These are phyloP conservation scores for Oryza brachyantha DNA, from an alignment of 176 grass and related monocot genomes.

Conservation along the genomic window DNA sequence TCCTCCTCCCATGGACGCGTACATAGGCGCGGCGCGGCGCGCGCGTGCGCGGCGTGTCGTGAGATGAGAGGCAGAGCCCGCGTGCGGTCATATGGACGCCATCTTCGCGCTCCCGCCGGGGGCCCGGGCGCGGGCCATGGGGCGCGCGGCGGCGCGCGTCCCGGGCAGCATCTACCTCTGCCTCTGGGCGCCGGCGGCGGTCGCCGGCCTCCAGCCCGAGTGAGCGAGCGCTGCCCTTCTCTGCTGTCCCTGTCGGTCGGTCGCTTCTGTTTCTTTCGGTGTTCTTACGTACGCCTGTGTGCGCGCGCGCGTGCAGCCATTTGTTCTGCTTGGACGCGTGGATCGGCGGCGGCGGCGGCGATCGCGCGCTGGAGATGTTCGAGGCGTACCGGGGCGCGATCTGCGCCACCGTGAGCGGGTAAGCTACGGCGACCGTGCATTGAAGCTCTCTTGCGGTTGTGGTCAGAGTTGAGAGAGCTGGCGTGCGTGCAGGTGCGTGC, in stretches of 20 bases:
- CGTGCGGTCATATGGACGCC: slow-evolving; percentile 22
- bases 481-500: slow-evolving; percentile 45
- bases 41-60: too few species aligned
- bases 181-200: slow-evolving; percentile 42
- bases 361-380: slow-evolving; percentile 32
- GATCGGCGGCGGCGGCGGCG: slow-evolving; percentile 3
- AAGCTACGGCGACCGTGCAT: background rate
- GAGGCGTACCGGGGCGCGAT: slow-evolving; percentile 46
- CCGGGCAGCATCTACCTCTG: slow-evolving; percentile 46
- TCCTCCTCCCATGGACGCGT: background rate
- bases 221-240: background rate
- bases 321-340: slow-evolving; percentile 54
- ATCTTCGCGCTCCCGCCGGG: slow-evolving; percentile 35
- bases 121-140: slow-evolving; percentile 29
- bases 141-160: slow-evolving; percentile 44
- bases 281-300: background rate
- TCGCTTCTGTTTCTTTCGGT: background rate
- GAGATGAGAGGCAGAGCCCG: too few species aligned
- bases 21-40: too few species aligned
- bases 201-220: slow-evolving; percentile 10
- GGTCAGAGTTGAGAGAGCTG: background rate
- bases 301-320: slow-evolving; percentile 41
- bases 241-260: too few species aligned
- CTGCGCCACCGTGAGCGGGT: slow-evolving; percentile 56
- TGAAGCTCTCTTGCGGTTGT: background rate